phyloP scores from a whole-genome alignment of 1,139 yeast genomes.

The Citeromyces hawaiiensis region DNA sequence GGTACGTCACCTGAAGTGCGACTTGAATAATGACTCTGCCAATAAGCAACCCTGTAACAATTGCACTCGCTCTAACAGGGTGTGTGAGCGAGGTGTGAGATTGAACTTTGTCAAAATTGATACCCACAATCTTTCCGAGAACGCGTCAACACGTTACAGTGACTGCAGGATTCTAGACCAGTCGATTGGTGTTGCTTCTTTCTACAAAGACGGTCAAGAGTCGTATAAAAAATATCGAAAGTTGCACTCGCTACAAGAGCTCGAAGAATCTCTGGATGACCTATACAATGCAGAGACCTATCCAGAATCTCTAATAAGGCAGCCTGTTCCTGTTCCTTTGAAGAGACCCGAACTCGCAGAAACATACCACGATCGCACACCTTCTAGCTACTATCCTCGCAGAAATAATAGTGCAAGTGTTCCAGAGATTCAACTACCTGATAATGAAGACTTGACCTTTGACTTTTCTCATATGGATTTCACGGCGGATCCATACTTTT shows the following conservation, averaged over 20 bases:
- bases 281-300: background rate
- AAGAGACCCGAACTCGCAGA: background rate
- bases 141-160: background rate
- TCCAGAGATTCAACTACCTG: background rate
- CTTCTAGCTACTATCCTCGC: background rate
- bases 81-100: constrained; percentile 21
- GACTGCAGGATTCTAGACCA: constrained; percentile 5
- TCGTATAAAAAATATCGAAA: constrained; percentile 3
- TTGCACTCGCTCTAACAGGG: constrained; percentile 37
- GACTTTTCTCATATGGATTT: background rate
- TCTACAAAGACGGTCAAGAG: constrained; percentile 5
- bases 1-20: constrained; percentile 60
- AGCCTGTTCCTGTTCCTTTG: background rate
- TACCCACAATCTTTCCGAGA: background rate
- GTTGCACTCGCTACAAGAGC: constrained; percentile 3
- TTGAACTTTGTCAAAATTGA: background rate
- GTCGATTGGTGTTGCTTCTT: constrained; percentile 6
- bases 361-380: background rate
- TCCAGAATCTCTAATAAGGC: background rate
- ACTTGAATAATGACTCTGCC: constrained; percentile 22
- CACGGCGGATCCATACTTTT: background rate
- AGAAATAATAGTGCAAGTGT: background rate
- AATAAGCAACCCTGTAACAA: constrained; percentile 46
- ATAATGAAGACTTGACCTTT: background rate
- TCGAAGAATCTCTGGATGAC: constrained; percentile 1